Evolutionary conservation across 768 basidiomycete species (phyloP).

Genomic region (Pleurotus tuber-regium): DNA sequence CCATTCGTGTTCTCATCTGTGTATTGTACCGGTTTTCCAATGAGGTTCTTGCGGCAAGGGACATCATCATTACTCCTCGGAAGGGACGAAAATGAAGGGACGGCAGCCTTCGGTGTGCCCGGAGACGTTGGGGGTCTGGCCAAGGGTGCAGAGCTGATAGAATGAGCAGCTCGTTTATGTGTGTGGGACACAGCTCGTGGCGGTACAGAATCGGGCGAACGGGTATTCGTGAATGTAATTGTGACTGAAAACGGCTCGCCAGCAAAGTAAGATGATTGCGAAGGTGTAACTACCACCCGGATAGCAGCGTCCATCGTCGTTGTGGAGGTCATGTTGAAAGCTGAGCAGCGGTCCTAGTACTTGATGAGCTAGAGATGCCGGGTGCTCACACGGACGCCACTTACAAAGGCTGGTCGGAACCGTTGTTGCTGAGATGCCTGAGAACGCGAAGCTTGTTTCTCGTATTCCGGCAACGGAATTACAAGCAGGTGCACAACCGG

Average conservation of each 20-base stretch:
- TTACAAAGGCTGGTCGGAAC: no score
- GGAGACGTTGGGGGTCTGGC: constrained; percentile 83
- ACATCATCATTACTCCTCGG: constrained; percentile 25
- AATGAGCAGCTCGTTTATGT: constrained; percentile 75
- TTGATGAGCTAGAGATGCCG: no score
- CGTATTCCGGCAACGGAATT: no score
- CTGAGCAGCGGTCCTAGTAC: no score
- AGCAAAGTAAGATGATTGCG: constrained; percentile 89
- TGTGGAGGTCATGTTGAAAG: constrained; percentile 7
- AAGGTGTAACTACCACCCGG: constrained; percentile 71
- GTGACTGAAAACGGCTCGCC: constrained; percentile 85
- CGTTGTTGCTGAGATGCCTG: no score
- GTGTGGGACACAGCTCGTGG: constrained; percentile 27
- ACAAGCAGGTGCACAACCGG: no score
- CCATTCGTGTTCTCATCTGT: constrained; percentile 37
- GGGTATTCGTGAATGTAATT: constrained; percentile 85
- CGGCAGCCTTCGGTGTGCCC: constrained; percentile 46
- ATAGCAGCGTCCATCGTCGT: constrained; percentile 44
- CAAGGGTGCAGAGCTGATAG: constrained; percentile 79
- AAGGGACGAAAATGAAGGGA: constrained; percentile 22
- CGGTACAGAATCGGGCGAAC: constrained; percentile 44
- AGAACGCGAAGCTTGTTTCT: no score
- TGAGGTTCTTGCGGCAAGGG: constrained; percentile 47
- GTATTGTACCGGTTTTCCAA: constrained; percentile 52
- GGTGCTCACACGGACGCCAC: no score